Base-by-base conservation (phyloP, 2,329 filamentous ascomycete species). In the Penicillium sp. region DNA sequence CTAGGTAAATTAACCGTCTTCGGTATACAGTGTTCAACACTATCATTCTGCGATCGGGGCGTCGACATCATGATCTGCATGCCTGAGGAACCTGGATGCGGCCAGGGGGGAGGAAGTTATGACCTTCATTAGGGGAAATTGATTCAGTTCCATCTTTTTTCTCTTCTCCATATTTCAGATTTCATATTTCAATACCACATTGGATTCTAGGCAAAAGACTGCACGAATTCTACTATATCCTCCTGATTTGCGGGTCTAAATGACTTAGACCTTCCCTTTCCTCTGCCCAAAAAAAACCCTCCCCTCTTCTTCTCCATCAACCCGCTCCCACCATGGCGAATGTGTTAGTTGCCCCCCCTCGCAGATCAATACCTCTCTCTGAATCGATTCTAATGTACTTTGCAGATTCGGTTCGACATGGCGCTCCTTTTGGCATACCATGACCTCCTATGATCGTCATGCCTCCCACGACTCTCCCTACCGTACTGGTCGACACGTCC, bases 361-460 rank as follows among this genome's bases (percentile, higher is more conserved):
- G 48, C 57, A 52, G 53, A 41, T 53, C 41, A 43, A 14, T 21
- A 21, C 10, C 39, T 41, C 19, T 22, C 5, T 22, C 21, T 21
- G 11, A 24, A 44, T 21, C 13, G 11, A 16, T 37, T 33, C 44
- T 48, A 48, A 53, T 31, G 10, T 19, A 8, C 21, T 11, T n/a
- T 21, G 44, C 65, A 88, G 88, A 70, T 76, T 93, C 71, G 83
- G 86, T 68, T 84, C 84, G 68, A 86, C 89, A 77, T 90, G 95
- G 77, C 90, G 90, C 77, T 90, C 90, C 61, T 93, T 99, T 80
- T 99, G 95, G 95, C 95, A 98, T 82, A 86, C 90, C 67, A 95
- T 90, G 84, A 89, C 86, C 73, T 88, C 86, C 63, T 84, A 87
- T 70, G 83, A 87, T 80, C 96, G 95, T 61, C 86, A 99, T 80